Conservation (phyloP, 257 asterid genomes). For the Nicotiana noctiflora region DNA sequence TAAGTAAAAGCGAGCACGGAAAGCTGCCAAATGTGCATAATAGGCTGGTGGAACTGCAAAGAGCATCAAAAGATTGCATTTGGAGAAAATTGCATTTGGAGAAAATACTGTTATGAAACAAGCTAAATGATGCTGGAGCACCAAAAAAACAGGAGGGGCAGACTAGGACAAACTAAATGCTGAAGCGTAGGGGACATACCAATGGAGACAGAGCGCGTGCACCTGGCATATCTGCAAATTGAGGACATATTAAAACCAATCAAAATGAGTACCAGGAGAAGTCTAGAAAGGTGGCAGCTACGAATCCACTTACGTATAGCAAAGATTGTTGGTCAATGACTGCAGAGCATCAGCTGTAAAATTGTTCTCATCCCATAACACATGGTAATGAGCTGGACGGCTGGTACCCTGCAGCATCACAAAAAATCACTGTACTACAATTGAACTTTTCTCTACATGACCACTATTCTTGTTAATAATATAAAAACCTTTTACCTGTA, state of each 20-base stretch:
- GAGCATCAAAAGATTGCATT: not conserved
- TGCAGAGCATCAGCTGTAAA: constrained; percentile 80
- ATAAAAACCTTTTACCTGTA: constrained; percentile 41
- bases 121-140: too few species aligned
- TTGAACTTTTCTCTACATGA: not conserved
- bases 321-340: constrained; percentile 71
- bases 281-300: not conserved
- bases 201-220: constrained; percentile 93
- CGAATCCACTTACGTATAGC: constrained; percentile 67
- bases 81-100: too few species aligned
- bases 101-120: too few species aligned
- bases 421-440: not conserved
- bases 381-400: constrained; percentile 94
- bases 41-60: constrained; percentile 92
- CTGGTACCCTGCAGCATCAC: constrained; percentile 53
- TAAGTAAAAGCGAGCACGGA: constrained; percentile 92
- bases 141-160: too few species aligned
- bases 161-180: not conserved
- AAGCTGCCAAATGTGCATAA: constrained; percentile 95
- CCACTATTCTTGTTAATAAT: not conserved
- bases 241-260: too few species aligned
- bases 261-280: not conserved
- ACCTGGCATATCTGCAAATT: constrained; percentile 67
- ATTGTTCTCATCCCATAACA: constrained; percentile 89
- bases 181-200: constrained; percentile 38